Percentiles rank a stretch among this genome's conserved stretches.
phyloP scores from a whole-genome alignment of 805 yeast species.

The Schizosaccharomyces japonicus region DNA sequence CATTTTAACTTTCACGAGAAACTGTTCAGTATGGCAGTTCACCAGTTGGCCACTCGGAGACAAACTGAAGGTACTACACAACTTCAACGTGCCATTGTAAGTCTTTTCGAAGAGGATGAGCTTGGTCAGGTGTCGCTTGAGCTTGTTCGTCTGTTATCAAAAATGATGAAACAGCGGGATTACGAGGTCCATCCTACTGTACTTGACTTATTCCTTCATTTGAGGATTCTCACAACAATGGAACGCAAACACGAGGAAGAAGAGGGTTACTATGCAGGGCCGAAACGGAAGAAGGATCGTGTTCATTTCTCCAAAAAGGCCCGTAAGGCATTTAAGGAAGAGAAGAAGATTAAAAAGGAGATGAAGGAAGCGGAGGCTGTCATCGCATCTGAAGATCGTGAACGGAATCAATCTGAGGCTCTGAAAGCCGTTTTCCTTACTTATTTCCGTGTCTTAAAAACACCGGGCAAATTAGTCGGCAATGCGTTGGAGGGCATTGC shows the following conservation, averaged over 20 bases:
- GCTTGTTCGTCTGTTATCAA: conserved; percentile 38
- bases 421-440: conserved; percentile 46
- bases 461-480: conserved; percentile 46
- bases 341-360: conserved; percentile 71
- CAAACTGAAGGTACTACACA: conserved; percentile 26
- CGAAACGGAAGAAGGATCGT: conserved; percentile 57
- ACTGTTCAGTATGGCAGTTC: conserved; percentile 38
- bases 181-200: conserved; percentile 69
- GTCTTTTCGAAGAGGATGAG: conserved; percentile 49
- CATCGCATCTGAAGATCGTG: conserved; percentile 70
- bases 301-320: conserved; percentile 80
- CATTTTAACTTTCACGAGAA: conserved; percentile 69
- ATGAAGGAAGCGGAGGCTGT: conserved; percentile 68
- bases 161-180: conserved; percentile 46
- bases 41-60: conserved; percentile 34
- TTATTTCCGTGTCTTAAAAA: conserved; percentile 54
- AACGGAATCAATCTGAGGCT: conserved; percentile 60
- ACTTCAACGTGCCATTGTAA: conserved; percentile 42
- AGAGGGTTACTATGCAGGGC: conserved; percentile 7
- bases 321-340: conserved; percentile 65
- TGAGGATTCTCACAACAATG: conserved; percentile 22
- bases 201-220: conserved; percentile 43
- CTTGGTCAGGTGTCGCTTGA: conserved; percentile 67
- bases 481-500: conserved; percentile 80
- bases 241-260: conserved; percentile 6